Percentiles rank a stretch among this genome's conserved stretches.
These are phyloP conservation scores for Datisca glomerata DNA, from an alignment of 306 rosid genomes.

Conservation along the genomic window DNA sequence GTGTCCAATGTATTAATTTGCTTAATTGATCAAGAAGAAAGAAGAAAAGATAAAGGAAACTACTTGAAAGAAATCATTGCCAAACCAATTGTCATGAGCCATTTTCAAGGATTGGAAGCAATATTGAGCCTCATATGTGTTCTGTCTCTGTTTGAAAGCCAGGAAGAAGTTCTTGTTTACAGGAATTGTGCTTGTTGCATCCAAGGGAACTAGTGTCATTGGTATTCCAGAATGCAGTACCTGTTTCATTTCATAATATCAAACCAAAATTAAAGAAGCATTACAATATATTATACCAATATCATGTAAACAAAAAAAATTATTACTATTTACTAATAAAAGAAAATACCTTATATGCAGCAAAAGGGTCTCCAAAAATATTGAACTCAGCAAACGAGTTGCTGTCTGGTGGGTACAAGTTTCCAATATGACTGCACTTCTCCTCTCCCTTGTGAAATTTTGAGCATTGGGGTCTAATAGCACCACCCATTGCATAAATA, in stretches of 20 bases:
- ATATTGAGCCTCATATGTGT: constrained; percentile 71
- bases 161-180: constrained; percentile 46
- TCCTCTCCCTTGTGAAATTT: too few species aligned
- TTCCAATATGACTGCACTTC: constrained; percentile 82
- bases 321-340: too few species aligned
- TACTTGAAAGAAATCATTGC: constrained; percentile 50
- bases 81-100: constrained; percentile 69
- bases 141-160: constrained; percentile 46
- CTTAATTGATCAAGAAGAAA: too few species aligned
- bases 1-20: too few species aligned
- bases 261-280: too few species aligned
- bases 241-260: too few species aligned
- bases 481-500: constrained; percentile 87
- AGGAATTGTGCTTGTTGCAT: constrained; percentile 87
- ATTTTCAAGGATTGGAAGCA: constrained; percentile 73
- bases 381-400: constrained; percentile 94
- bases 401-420: constrained; percentile 53
- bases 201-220: constrained; percentile 78
- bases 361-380: constrained; percentile 84
- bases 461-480: constrained; percentile 68
- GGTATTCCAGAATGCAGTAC: constrained; percentile 93
- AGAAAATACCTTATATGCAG: constrained; percentile 63
- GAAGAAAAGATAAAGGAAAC: too few species aligned
- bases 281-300: too few species aligned
- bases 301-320: not conserved